These are phyloP conservation scores for Pachyrhizus erosus DNA, from an alignment of 306 rosid species.

Conservation along the genomic window DNA sequence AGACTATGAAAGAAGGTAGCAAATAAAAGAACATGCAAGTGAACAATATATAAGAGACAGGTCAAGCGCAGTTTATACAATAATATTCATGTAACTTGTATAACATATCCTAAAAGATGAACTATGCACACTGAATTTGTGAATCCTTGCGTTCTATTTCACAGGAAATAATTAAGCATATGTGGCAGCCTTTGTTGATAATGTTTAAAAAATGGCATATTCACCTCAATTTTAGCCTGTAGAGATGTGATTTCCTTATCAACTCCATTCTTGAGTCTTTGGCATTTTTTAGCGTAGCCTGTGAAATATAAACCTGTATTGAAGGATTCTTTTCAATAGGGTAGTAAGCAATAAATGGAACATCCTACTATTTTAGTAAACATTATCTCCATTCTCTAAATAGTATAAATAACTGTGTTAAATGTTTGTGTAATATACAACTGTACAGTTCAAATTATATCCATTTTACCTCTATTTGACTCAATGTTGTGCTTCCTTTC, in stretches of 20 bases:
- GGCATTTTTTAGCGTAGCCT: conserved; percentile 90
- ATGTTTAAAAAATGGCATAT: conserved; percentile 11
- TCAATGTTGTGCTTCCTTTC: conserved; percentile 93
- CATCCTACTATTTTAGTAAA: conserved; percentile 29
- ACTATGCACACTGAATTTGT: too few species aligned
- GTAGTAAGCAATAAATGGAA: conserved; percentile 37
- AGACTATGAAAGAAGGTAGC: too few species aligned
- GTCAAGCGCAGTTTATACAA: too few species aligned
- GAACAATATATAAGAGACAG: too few species aligned
- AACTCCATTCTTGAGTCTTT: conserved; percentile 72
- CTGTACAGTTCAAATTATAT: conserved; percentile 39
- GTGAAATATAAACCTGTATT: conserved; percentile 43
- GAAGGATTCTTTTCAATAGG: background rate
- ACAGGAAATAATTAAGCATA: conserved; percentile 37
- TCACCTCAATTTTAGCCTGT: conserved; percentile 70
- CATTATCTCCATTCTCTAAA: conserved; percentile 30
- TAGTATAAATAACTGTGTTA: conserved; percentile 24
- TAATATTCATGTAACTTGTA: too few species aligned
- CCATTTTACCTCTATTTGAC: conserved; percentile 83
- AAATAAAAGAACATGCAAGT: too few species aligned
- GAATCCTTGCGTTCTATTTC: conserved; percentile 78
- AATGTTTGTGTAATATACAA: conserved; percentile 30
- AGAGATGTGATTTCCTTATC: conserved; percentile 70
- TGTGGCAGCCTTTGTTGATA: conserved; percentile 19
- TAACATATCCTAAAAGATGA: too few species aligned